Evolutionary conservation across 2,329 filamentous ascomycete species (phyloP), one percentile per base, ranked within the genome.

Genomic region (Dothideomycetes sp.): DNA sequence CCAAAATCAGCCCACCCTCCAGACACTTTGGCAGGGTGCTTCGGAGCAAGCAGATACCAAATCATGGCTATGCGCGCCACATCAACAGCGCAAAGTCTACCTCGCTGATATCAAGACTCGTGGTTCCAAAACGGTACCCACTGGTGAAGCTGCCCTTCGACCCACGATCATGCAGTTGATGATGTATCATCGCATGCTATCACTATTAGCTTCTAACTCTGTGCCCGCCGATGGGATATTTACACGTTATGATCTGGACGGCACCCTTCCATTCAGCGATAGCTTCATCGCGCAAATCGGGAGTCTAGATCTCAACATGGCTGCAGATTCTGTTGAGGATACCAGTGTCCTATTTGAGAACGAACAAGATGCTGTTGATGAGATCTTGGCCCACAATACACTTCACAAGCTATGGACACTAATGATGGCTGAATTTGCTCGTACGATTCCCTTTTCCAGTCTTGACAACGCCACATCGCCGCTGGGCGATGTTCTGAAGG

Each of bases 81-180:
- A 50, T 44, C 4, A 42, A 44, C 8, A 40, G 47, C 59, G 53
- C 39, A 55, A 64, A 39, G 60, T 81, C n/a, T 95, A 93, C 57
- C 65, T 98, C 36, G 79, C 79, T 0, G 91, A 98, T 51, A 77
- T 94, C 47, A 98, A 98, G 60, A 96, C 89, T 0, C 75, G 88
- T 14, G 71, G 69, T 1, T 75, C 72, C 3, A 66, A 63, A n/a
- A 72, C 69, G 3, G 55, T 84, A 2, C 84, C 87, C 2, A 69
- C 74, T 2, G 73, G 73, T 1, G 75, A 77, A 16, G 65, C 75
- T 1, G 74, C 79, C 0, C 69, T 85, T 33, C 75, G 82, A 9
- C 84, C 85, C 0, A 84, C 87, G 1, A 77, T 81, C 50, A 80
- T 95, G 44, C 91, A 98, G 56, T 68, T 96, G 1, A 87, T 93